phyloP scores from a whole-genome alignment of 495 filamentous ascomycete species.

The Coniosporium apollinis region DNA sequence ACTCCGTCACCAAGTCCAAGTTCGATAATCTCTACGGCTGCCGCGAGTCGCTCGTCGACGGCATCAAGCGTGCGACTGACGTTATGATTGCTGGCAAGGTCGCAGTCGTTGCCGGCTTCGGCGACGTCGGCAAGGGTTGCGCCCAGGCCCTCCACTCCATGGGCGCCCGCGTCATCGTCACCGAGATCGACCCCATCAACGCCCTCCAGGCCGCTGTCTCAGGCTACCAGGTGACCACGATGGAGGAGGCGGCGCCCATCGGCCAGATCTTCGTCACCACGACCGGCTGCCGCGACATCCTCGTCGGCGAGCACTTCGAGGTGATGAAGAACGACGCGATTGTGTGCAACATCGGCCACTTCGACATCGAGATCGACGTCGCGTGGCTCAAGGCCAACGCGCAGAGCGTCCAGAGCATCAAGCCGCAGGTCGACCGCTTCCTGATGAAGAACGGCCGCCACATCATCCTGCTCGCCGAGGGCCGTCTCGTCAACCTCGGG shows the following conservation, averaged over 20 bases:
- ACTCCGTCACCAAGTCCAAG: constrained; percentile 98
- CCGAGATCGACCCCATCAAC: constrained; percentile 98
- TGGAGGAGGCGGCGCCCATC: constrained; percentile 77
- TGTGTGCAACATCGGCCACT: constrained; percentile 99
- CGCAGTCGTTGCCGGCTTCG: constrained; percentile 90
- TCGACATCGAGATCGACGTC: constrained; percentile 99
- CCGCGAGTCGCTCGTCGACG: constrained; percentile 95
- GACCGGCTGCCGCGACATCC: constrained; percentile 96
- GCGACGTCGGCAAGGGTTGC: constrained; percentile 98
- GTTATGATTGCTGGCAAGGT: constrained; percentile 99
- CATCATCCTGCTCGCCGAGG: constrained; percentile 96
- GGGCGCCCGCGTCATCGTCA: constrained; percentile 93
- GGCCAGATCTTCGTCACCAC: constrained; percentile 99
- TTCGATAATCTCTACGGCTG: constrained; percentile 99
- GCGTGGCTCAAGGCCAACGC: constrained; percentile 97
- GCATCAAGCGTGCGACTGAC: constrained; percentile 99
- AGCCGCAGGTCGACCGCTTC: constrained; percentile 98
- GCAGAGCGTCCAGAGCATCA: constrained; percentile 90
- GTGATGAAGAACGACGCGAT: constrained; percentile 97
- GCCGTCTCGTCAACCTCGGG: constrained; percentile 96
- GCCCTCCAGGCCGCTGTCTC: constrained; percentile 96
- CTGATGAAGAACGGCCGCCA: constrained; percentile 83
- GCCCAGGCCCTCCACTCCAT: constrained; percentile 87
- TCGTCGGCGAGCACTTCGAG: constrained; percentile 84
- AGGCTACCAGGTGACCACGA: constrained; percentile 89